Evolutionary conservation across 768 basidiomycete genomes (phyloP), one percentile per base, ranked within the genome.

Genomic region (Naganishia kalamii): DNA sequence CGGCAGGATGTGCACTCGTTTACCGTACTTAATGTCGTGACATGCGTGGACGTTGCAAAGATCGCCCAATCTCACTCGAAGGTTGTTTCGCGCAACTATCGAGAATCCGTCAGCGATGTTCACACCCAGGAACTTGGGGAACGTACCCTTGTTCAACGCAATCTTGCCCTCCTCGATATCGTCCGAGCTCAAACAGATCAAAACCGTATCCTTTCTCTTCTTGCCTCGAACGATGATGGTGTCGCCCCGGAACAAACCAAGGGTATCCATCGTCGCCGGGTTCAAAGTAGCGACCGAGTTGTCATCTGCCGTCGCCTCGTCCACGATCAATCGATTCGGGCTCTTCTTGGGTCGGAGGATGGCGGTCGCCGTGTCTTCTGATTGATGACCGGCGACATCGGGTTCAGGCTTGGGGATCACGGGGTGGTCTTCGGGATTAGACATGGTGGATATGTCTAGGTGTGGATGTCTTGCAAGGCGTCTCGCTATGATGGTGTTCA

Each of bases 261-360:
- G 85, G 10, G 83, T 77, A 81, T 98, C 96, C 93, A 98, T 97
- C 40, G 94, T 99, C 43, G 87, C 87, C 51, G 96, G 93, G 82
- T 94, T 91, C 41, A 97, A 82, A 29, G 91, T 94, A 63, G 92
- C 94, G 71, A 97, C 94, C 88, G 91, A 94, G 83, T 98, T 99
- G 77, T 99, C 96, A 79, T 99, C 96, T 37, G 88, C 83, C 17
- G 87, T 83, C 37, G 92, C 86, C 76, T 99, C 96, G 74, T 98
- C 94, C 70, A 97, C 93, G 74, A 98, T 89, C 69, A 99, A 85
- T 77, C 94, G 91, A 82, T 97, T 96, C 33, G 96, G 94, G 25
- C 93, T 93, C 84, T 96, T 94, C 89, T 98, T 99, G 69, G 88
- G 88, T 68, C 96, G 82, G 66, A 99, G 83, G 78, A 99, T 98